Conservation (phyloP, 495 filamentous ascomycete species). For the Lasiosphaeris hirsuta region DNA sequence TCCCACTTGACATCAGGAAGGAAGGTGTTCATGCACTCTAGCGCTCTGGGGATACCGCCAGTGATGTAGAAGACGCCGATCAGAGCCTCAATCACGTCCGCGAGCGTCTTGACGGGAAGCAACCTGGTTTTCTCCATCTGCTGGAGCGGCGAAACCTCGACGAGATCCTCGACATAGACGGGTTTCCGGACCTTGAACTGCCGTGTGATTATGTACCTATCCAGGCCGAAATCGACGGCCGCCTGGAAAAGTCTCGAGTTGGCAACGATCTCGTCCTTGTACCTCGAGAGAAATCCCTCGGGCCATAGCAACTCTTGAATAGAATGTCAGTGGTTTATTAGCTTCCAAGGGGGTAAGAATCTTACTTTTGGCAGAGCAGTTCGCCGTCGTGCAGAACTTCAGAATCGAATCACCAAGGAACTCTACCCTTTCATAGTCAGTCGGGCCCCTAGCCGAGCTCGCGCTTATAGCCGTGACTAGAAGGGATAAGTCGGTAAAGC, state of each 20-base stretch:
- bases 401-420: constrained; percentile 85
- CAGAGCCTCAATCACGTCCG: constrained; percentile 83
- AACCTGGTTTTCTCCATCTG: constrained; percentile 21
- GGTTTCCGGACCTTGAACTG: constrained; percentile 65
- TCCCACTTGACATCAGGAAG: constrained; percentile 61
- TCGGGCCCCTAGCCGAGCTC: constrained; percentile 55
- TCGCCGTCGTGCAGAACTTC: constrained; percentile 69
- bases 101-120: constrained; percentile 75
- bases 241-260: constrained; percentile 68
- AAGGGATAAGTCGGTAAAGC: constrained; percentile 52
- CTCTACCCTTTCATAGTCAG: constrained; percentile 83
- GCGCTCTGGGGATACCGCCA: constrained; percentile 63
- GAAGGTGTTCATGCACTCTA: constrained; percentile 62
- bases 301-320: constrained; percentile 60
- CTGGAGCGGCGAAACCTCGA: constrained; percentile 20
- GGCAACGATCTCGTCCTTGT: constrained; percentile 66
- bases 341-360: background rate
- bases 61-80: constrained; percentile 75
- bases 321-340: background rate
- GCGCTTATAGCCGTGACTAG: constrained; percentile 72
- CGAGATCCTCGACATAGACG: constrained; percentile 53
- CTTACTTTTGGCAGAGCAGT: constrained; percentile 58
- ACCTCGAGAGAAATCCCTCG: constrained; percentile 70
- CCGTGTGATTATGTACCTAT: constrained; percentile 69
- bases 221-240: constrained; percentile 60